Percentiles rank a stretch among this genome's conserved stretches.
Evolutionary conservation across 208 protist genomes (phyloP).

Genomic region (Trypanosoma brucei): DNA sequence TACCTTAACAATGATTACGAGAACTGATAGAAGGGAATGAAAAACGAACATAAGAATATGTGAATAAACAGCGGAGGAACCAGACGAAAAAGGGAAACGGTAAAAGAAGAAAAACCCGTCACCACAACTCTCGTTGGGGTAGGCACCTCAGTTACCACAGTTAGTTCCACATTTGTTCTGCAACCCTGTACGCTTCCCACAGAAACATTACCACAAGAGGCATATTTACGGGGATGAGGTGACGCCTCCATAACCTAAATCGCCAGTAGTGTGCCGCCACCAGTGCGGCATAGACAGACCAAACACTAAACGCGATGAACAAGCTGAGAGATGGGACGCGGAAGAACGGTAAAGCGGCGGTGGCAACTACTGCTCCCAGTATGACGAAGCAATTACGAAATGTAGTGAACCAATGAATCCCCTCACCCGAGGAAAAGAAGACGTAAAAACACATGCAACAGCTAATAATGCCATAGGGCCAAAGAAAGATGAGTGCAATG

Average conservation of each 20-base stretch:
- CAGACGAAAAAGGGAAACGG: constrained; percentile 15
- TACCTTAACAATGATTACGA: no score
- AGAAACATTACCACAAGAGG: constrained; percentile 42
- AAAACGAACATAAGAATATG: no score
- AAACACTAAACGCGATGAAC: constrained; percentile 59
- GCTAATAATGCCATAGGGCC: constrained; percentile 70
- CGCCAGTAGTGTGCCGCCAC: constrained; percentile 71
- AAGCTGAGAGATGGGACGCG: constrained; percentile 48
- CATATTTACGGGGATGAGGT: constrained; percentile 67
- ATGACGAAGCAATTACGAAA: constrained; percentile 77
- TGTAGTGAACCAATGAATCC: constrained; percentile 72
- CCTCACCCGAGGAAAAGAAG: constrained; percentile 79
- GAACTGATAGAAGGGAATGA: no score
- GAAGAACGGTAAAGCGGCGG: constrained; percentile 39
- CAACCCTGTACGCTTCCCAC: constrained; percentile 25
- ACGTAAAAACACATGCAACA: constrained; percentile 90
- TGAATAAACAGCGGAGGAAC: not conserved
- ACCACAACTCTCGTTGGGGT: no score
- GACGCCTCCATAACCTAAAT: constrained; percentile 59
- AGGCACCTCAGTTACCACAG: no score
- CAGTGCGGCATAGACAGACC: constrained; percentile 76
- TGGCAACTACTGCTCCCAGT: constrained; percentile 48
- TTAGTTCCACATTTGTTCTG: not conserved
- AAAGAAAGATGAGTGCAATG: constrained; percentile 38
- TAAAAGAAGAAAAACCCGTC: constrained; percentile 11